Conservation (phyloP, 2,329 filamentous ascomycete genomes). For the Huntiella abstrusa region DNA sequence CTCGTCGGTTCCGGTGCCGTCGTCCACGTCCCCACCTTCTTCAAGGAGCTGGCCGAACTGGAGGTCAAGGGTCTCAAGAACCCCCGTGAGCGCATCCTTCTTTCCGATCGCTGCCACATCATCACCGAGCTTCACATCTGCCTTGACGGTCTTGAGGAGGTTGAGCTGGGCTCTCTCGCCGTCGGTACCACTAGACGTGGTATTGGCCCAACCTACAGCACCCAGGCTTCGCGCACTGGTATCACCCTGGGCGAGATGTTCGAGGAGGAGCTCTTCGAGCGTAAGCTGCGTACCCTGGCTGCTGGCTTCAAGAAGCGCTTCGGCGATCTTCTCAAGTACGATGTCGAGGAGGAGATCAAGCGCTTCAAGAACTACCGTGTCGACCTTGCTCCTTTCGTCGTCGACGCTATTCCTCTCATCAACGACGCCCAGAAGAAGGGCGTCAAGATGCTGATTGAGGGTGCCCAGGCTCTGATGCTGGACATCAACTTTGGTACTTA, state of each 20-base stretch:
- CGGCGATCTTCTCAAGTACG: slow-evolving; percentile 44
- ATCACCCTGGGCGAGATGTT: slow-evolving; percentile 51
- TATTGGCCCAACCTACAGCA: slow-evolving; percentile 14
- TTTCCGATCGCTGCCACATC: slow-evolving; percentile 44
- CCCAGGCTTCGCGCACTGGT: slow-evolving; percentile 34
- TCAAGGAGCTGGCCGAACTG: slow-evolving; percentile 21
- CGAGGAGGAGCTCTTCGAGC: slow-evolving; percentile 44
- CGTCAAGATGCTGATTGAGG: slow-evolving; percentile 47
- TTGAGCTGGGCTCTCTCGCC: slow-evolving; percentile 23
- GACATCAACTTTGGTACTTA: slow-evolving; percentile 36
- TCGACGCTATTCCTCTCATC: slow-evolving; percentile 50
- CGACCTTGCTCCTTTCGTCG: slow-evolving; percentile 38
- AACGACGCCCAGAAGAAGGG: slow-evolving; percentile 38
- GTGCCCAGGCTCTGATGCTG: slow-evolving; percentile 42
- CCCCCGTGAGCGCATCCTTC: slow-evolving; percentile 33
- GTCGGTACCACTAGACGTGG: slow-evolving; percentile 22
- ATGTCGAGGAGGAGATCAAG: slow-evolving; percentile 50
- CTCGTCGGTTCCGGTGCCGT: slow-evolving; percentile 53
- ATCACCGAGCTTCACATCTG: slow-evolving; percentile 46
- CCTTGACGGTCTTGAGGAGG: slow-evolving; percentile 51
- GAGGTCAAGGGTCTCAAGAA: slow-evolving; percentile 21
- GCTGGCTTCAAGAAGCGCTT: slow-evolving; percentile 48
- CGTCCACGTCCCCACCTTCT: slow-evolving; percentile 34
- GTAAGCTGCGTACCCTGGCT: slow-evolving; percentile 42
- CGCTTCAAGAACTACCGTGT: slow-evolving; percentile 39